A percentile compares a stretch with the other conserved stretches of the same genome.
Evolutionary conservation across 345 rosid species (phyloP).

Genomic region (Physaria fendleri): DNA sequence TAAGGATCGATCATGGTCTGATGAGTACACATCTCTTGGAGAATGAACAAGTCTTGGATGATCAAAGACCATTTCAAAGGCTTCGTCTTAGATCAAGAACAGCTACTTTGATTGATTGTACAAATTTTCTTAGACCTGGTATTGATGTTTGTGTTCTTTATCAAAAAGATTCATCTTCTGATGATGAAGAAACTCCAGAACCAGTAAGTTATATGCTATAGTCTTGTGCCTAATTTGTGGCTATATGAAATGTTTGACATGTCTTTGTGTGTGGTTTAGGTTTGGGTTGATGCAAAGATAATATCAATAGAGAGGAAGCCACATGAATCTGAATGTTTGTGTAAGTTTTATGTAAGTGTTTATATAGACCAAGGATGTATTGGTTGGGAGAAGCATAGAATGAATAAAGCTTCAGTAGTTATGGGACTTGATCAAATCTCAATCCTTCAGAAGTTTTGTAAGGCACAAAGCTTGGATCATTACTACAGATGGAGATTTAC

Average conservation of each 20-base stretch:
- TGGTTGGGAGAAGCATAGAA: conserved; percentile 47
- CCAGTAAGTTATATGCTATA: too few relatives aligned
- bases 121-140: conserved; percentile 67
- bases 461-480: conserved; percentile 36
- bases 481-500: conserved; percentile 63
- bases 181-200: conserved; percentile 32
- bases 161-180: conserved; percentile 4
- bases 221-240: too few relatives aligned
- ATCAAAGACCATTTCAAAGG: conserved; percentile 42
- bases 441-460: conserved; percentile 57
- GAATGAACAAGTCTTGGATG: conserved; percentile 23
- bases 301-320: conserved; percentile 70
- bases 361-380: conserved; percentile 52
- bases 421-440: conserved; percentile 51
- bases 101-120: conserved; percentile 58
- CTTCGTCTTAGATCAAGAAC: conserved; percentile 66
- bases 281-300: conserved; percentile 77
- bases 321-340: conserved; percentile 54
- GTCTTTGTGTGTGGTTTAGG: conserved; percentile 30
- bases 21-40: conserved; percentile 41
- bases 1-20: conserved; percentile 48
- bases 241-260: background rate
- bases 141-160: conserved; percentile 66
- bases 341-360: conserved; percentile 53
- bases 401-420: conserved; percentile 37